Evolutionary conservation across 2,329 filamentous ascomycete genomes (phyloP).

Genomic region (Alternaria sp.): DNA sequence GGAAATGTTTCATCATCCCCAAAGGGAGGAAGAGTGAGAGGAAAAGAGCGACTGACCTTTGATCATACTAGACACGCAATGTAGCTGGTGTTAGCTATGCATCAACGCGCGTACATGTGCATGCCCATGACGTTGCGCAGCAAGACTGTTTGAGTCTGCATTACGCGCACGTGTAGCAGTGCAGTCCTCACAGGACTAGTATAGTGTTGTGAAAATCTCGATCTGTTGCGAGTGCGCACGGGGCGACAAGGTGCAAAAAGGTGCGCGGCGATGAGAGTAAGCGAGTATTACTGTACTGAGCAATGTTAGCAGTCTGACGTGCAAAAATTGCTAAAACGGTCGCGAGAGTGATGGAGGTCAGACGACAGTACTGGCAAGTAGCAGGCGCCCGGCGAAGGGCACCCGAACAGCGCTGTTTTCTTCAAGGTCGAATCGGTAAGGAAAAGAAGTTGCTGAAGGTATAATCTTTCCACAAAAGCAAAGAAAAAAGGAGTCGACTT

Average conservation of each 20-base stretch:
- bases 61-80: neutral
- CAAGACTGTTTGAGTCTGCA: neutral
- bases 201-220: neutral
- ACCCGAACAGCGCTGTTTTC: conserved; percentile 71
- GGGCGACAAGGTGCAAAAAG: neutral
- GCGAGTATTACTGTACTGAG: conserved; percentile 3
- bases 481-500: conserved; percentile 14
- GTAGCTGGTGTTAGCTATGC: neutral
- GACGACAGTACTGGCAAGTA: conserved; percentile 92
- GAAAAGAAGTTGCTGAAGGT: conserved; percentile 82
- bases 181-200: neutral
- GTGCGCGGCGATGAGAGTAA: conserved; percentile 3
- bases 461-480: conserved; percentile 68
- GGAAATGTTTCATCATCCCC: conserved; percentile 74
- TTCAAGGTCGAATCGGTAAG: conserved; percentile 88
- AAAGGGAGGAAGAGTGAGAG: conserved; percentile 18
- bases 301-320: conserved; percentile 17
- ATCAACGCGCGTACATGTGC: neutral
- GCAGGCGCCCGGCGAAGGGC: conserved; percentile 70
- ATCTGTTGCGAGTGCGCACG: neutral
- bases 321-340: neutral
- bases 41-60: conserved; percentile 42
- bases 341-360: conserved; percentile 58
- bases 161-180: neutral
- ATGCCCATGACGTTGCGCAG: neutral